Base-by-base conservation (phyloP, 2,329 filamentous ascomycete species). In the Calonectria multiphialidica region DNA sequence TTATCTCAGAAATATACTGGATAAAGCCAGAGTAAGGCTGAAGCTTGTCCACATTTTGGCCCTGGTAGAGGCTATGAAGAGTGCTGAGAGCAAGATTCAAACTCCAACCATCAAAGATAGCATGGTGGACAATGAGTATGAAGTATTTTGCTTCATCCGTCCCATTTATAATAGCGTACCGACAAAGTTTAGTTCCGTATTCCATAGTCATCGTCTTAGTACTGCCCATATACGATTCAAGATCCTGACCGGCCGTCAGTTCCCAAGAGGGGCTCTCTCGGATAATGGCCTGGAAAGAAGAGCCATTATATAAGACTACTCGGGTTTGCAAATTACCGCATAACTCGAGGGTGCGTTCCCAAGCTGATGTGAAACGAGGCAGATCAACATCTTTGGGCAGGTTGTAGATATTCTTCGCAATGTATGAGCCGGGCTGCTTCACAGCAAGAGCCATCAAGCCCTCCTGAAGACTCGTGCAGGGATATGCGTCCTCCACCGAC, bases 381-480 rank as follows among this genome's bases (percentile, higher is more conserved):
- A 49, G 8, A 12, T 65, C 62, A 40, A 65, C 28, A 18, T 35
- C 25, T 3, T 12, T 6, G n/a, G 62, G 62, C 4, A 65, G 23
- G 6, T 21, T 35, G 15, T 49, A 65, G 30, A 66, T 66, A 16
- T 66, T 53, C 64, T 40, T 53, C 2, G 64, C 64, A 13, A 66
- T 50, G 12, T 66, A 66, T 15, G 45, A 53, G 4, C 64, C 64
- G 2, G 64, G 64, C 18, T 55, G 64, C 23, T 53, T 53, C 8
- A 35, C 64, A 33, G 64, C 47, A 4, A 66, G 35, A 5, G 64
- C 45, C 45, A 66, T 42, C 12, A 66, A 30, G 21, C 64, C 64
- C 23, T 66, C 64, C 10, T 66, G 64, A 2, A 66, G 49, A 6
- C 44, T 47, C 18, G 64, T 66, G 18, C 45, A 66, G 13, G 64